phyloP scores from a whole-genome alignment of 305 asterid species.

The Withania somnifera region DNA sequence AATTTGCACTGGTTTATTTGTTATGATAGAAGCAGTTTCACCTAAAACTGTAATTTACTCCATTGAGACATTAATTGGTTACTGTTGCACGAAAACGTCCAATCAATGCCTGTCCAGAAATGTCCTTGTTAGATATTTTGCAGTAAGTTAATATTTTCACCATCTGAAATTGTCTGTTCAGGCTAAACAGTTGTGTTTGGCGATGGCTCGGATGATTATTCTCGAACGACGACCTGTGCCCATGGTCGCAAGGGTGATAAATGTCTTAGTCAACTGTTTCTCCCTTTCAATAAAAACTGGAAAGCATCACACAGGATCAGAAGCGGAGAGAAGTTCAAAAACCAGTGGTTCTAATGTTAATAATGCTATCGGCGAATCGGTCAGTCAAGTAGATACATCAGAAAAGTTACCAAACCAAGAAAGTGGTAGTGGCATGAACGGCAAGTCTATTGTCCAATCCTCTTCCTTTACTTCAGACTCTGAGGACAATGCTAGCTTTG shows the following conservation, averaged over 20 bases:
- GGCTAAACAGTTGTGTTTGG: slow-evolving; percentile 80
- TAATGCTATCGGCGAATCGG: slow-evolving; percentile 22
- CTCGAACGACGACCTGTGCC: slow-evolving; percentile 81
- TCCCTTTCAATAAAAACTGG: slow-evolving; percentile 65
- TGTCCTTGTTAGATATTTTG: not conserved
- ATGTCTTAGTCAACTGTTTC: slow-evolving; percentile 56
- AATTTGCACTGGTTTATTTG: not conserved
- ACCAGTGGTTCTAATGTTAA: slow-evolving; percentile 35
- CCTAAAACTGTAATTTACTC: not conserved
- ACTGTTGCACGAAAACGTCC: not conserved
- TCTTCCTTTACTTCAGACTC: slow-evolving; percentile 38
- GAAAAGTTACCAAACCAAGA: slow-evolving; percentile 32
- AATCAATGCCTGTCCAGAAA: not conserved
- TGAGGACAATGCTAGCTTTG: slow-evolving; percentile 31
- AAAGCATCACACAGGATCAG: slow-evolving; percentile 43
- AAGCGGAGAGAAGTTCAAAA: slow-evolving; percentile 37
- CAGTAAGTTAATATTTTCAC: not conserved
- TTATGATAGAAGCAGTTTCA: not conserved
- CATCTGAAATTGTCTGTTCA: slow-evolving; percentile 19
- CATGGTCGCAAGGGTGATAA: slow-evolving; percentile 60
- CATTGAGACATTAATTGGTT: not conserved
- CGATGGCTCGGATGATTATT: slow-evolving; percentile 45
- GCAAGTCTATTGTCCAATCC: slow-evolving; percentile 26
- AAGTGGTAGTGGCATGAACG: slow-evolving; percentile 21
- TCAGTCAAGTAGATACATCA: slow-evolving; percentile 23